These are phyloP conservation scores for Trichoderma koningiopsis DNA, from an alignment of 2,329 filamentous ascomycete species.

Conservation along the genomic window DNA sequence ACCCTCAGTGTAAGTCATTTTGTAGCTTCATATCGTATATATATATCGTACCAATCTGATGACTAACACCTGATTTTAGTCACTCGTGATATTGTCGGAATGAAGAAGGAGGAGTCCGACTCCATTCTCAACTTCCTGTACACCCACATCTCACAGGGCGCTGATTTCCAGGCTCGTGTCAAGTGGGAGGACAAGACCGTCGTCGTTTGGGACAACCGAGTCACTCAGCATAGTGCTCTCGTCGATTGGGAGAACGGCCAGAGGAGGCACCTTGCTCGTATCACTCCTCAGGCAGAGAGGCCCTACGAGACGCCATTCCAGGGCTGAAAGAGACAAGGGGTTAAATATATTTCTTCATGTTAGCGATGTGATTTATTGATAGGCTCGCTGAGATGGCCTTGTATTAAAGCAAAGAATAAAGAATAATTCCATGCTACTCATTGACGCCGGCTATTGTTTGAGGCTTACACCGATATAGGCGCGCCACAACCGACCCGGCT, in stretches of 20 bases:
- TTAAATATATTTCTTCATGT: neutral
- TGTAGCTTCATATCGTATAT: neutral
- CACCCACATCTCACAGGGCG: constrained; percentile 53
- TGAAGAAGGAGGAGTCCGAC: constrained; percentile 86
- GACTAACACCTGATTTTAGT: constrained; percentile 49
- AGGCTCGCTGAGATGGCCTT: neutral
- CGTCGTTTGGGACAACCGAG: constrained; percentile 83
- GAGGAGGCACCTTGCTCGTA: constrained; percentile 75
- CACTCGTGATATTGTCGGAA: constrained; percentile 76
- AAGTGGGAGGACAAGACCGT: constrained; percentile 81
- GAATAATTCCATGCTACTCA: neutral
- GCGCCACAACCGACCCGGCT: neutral
- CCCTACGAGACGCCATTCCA: constrained; percentile 68
- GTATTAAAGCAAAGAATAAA: constrained; percentile 5
- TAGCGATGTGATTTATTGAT: constrained; percentile 2
- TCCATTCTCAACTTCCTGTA: constrained; percentile 72
- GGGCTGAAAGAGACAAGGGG: neutral
- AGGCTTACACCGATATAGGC: neutral
- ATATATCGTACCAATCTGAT: neutral
- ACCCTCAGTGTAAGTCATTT: constrained; percentile 70
- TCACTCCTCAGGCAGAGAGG: constrained; percentile 79
- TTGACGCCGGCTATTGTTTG: neutral
- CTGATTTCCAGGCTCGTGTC: constrained; percentile 71
- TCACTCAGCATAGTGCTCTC: constrained; percentile 76
- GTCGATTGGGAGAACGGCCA: constrained; percentile 81